Evolutionary conservation across 495 filamentous ascomycete species (phyloP), one percentile per base, ranked within the genome.

Genomic region (Lophiotrema nucula): DNA sequence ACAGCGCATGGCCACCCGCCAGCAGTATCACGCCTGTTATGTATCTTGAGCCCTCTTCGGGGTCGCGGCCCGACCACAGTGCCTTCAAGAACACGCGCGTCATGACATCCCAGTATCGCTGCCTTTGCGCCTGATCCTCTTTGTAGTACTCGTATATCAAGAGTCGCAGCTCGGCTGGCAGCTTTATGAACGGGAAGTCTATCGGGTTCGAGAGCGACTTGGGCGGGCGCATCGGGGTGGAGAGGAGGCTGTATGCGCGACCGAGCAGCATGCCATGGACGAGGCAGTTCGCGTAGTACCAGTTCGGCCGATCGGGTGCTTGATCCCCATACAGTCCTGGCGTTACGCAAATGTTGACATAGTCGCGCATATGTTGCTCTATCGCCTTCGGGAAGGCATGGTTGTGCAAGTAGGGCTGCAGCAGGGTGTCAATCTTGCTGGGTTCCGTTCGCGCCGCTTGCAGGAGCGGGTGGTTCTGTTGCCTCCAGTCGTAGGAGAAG

Each of bases 211-310:
- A 11, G 6, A 55, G 26, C 4, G 53, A 23, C 21, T 19, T 22
- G 10, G 43, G 43, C 3, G 53, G 53, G 6, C 28, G 42, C 5
- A 19, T 25, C 5, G 53, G 53, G n/a, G 53, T 56, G 16, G 41
- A 47, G 16, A 56, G 53, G 3, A 56, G 53, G 15, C 26, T 19
- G 31, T 33, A 56, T 10, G 53, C 53, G 42, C 53, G 53, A 10
- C 53, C 53, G 1, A 56, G 42, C 12, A 56, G 43, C 19, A 41
- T 39, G 27, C 33, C 43, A 31, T 26, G 25, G 43, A 56, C 22
- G 16, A 45, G 41, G 43, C 53, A 46, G 44, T 56, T 48, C 11
- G 53, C 53, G 53, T 56, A 56, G 53, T 33, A 56, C 53, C 53
- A 56, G 10, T 6, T 11, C 19, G 43, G 53, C 19, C 53, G 42